Base-by-base conservation (phyloP, 768 basidiomycete species). In the Lepiota brunneoincarnata region DNA sequence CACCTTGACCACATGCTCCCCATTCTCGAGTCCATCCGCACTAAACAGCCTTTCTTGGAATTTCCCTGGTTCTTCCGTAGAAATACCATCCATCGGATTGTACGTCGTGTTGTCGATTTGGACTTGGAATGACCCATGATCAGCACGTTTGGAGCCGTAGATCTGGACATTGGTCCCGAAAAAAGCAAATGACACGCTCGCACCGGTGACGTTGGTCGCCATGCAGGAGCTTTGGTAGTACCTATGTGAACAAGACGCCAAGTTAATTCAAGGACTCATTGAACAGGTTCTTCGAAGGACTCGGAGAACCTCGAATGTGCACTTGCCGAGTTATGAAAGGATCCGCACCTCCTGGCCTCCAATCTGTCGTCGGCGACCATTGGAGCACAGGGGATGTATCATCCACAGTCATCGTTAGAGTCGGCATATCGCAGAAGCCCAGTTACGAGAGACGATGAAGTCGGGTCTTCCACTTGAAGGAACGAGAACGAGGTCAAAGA, bases 141-240 rank as follows among this genome's bases (percentile, higher is more conserved):
- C 78, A 5, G 51, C 37, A 20, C 80, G 70, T 49, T 77, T 76
- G 2, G 79, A 73, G 6, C 82, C 82, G 53, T 72, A 82, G 9
- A 83, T 61, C 65, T 73, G 72, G 17, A 83, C 61, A 4, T 69
- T 72, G 10, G 73, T 79, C 14, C 81, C 82, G 39, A 76, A 76
- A 68, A 82, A 82, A 21, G 61, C 54, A 58, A 82, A 74, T 0
- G 67, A 69, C 4, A 67, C 72, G 21, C 56, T 58, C 5, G 75
- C 75, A 7, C 66, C 62, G 4, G 26, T 23, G 6, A 28, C 61
- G n/a, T 69, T 63, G 4, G 78, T 76, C 4, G 56, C 64, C 55
- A 67, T 73, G 53, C 75, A 80, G 36, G 70, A 75, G 41, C 70
- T 70, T 12, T 66, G 63, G 3, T 69, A 72, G 51, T 72, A 72